Conservation (phyloP, 495 filamentous ascomycete species). For the Terfezia claveryi region DNA sequence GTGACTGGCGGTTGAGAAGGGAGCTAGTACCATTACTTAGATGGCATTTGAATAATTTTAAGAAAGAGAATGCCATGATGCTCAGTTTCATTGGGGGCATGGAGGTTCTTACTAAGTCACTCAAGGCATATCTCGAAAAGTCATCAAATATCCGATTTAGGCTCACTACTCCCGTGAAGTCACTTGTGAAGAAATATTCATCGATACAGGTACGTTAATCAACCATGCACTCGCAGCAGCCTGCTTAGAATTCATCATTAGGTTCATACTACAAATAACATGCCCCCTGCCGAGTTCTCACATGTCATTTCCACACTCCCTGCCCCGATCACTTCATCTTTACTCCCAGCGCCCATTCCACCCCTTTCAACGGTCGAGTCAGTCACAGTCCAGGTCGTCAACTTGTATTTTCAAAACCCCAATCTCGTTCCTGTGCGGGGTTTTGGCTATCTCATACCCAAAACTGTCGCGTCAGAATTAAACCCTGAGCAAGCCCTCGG, state of each 20-base stretch:
- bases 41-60: conserved; percentile 8
- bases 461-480: conserved; percentile 39
- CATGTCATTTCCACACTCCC: conserved; percentile 53
- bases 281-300: conserved; percentile 23
- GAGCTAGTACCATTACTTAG: not conserved
- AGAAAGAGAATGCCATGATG: conserved; percentile 24
- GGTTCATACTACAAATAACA: not conserved
- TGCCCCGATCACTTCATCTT: conserved; percentile 21
- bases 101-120: conserved; percentile 26
- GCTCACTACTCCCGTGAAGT: conserved; percentile 22
- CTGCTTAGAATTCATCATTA: not conserved
- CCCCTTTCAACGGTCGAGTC: conserved; percentile 34
- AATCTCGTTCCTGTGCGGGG: conserved; percentile 42
- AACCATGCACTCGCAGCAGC: too few relatives aligned
- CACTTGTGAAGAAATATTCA: not conserved
- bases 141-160: conserved; percentile 34
- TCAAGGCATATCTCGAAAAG: conserved; percentile 26
- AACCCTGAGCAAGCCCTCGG: conserved; percentile 76
- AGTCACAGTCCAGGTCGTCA: conserved; percentile 75
- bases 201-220: too few relatives aligned
- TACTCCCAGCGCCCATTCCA: conserved; percentile 20
- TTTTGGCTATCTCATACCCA: conserved; percentile 79
- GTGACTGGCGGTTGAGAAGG: not conserved
- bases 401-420: conserved; percentile 55
- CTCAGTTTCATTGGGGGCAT: conserved; percentile 41